Conservation (phyloP, 176 grass and related monocot species). For the Zizania latifolia region DNA sequence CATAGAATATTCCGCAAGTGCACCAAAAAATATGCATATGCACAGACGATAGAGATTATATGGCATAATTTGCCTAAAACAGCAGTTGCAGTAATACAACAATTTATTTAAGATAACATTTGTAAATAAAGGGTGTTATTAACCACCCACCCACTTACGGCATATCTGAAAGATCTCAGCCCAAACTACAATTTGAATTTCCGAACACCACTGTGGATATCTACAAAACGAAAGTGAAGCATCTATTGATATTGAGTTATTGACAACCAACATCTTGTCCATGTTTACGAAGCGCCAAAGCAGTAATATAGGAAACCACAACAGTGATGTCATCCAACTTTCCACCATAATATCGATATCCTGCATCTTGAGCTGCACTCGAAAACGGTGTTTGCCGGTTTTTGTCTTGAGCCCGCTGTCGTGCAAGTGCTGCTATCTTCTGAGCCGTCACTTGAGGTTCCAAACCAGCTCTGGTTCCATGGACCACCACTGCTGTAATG, state of each 20-base stretch:
- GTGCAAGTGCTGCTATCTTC: conserved; percentile 67
- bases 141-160: too few species aligned
- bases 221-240: not conserved
- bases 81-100: too few species aligned
- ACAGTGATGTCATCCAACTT: conserved; percentile 74
- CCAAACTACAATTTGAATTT: too few species aligned
- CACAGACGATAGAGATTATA: too few species aligned
- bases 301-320: conserved; percentile 57
- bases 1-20: too few species aligned
- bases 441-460: conserved; percentile 58
- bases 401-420: conserved; percentile 56
- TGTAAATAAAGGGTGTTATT: too few species aligned
- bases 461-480: conserved; percentile 44
- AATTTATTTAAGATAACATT: too few species aligned
- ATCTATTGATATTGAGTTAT: not conserved
- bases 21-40: too few species aligned
- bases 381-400: conserved; percentile 72
- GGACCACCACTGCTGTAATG: conserved; percentile 65
- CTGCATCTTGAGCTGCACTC: conserved; percentile 54
- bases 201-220: not conserved
- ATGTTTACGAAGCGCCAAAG: not conserved
- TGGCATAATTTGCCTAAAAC: too few species aligned
- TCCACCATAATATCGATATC: conserved; percentile 61
- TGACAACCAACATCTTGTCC: not conserved
- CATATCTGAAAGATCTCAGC: too few species aligned